Percentiles rank a stretch among this genome's conserved stretches.
phyloP scores from a whole-genome alignment of 2,329 filamentous ascomycete genomes.

The Cadophora luteo-olivacea region DNA sequence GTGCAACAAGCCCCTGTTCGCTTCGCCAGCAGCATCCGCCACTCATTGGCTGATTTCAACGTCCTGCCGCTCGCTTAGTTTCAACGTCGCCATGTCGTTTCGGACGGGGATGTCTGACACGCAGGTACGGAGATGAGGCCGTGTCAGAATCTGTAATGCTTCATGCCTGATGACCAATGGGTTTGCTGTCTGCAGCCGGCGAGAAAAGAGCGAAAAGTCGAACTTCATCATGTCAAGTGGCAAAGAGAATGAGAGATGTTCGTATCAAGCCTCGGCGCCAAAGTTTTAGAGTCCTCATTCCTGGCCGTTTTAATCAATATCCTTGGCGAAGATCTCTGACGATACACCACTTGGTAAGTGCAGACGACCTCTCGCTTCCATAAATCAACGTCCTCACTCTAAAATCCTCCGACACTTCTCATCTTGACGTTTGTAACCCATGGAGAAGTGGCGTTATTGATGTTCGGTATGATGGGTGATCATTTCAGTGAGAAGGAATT shows the following conservation, averaged over 20 bases:
- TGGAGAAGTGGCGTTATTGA: constrained; percentile 1
- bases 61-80: constrained; percentile 28
- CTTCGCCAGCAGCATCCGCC: background rate
- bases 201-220: background rate
- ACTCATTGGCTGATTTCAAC: background rate
- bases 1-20: background rate
- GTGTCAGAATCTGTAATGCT: constrained; percentile 1
- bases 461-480: background rate
- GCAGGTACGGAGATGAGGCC: constrained; percentile 12
- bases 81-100: constrained; percentile 27
- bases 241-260: background rate
- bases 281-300: background rate
- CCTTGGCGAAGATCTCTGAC: constrained; percentile 15
- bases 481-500: background rate
- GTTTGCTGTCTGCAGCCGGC: no score
- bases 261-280: constrained; percentile 10
- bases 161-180: constrained; percentile 3
- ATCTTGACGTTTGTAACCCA: background rate
- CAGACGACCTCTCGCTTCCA: constrained; percentile 15
- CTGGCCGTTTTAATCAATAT: constrained; percentile 6
- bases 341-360: background rate
- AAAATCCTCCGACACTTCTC: background rate
- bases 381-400: constrained; percentile 9
- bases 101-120: constrained; percentile 13
- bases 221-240: constrained; percentile 1